These are phyloP conservation scores for Vicia sativa DNA, from an alignment of 306 rosid genomes.

Conservation along the genomic window DNA sequence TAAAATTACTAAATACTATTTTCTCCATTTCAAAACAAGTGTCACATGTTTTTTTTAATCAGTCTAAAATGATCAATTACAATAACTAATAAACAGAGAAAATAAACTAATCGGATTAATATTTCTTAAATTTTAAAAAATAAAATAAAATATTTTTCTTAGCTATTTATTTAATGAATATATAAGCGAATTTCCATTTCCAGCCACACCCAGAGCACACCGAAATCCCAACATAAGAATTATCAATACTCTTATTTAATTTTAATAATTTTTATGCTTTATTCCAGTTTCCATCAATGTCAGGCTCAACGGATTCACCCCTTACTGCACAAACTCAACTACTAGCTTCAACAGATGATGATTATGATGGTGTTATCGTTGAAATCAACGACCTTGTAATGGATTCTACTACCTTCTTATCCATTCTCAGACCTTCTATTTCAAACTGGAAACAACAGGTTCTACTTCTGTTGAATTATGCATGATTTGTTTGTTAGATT, in stretches of 20 bases:
- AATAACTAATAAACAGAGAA: too few species aligned
- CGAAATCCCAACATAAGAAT: neutral
- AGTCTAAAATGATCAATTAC: too few species aligned
- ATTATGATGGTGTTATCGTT: conserved; percentile 70
- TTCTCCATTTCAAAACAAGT: too few species aligned
- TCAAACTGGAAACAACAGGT: conserved; percentile 81
- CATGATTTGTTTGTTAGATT: neutral
- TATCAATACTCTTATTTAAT: neutral
- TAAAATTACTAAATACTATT: too few species aligned
- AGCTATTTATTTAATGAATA: too few species aligned
- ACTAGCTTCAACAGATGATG: conserved; percentile 60
- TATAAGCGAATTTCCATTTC: too few species aligned
- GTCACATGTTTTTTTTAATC: too few species aligned
- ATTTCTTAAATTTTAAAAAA: too few species aligned
- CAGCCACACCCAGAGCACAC: too few species aligned
- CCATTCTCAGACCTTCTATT: conserved; percentile 66
- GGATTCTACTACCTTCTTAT: conserved; percentile 51
- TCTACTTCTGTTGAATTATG: neutral
- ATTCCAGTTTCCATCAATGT: neutral
- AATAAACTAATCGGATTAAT: too few species aligned
- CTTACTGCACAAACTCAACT: conserved; percentile 40
- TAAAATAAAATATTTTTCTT: too few species aligned
- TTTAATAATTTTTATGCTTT: too few species aligned
- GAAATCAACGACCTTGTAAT: conserved; percentile 54
- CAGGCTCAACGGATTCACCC: neutral